These are phyloP conservation scores for Trichosanthes truncata DNA, from an alignment of 306 rosid genomes.

Conservation along the genomic window DNA sequence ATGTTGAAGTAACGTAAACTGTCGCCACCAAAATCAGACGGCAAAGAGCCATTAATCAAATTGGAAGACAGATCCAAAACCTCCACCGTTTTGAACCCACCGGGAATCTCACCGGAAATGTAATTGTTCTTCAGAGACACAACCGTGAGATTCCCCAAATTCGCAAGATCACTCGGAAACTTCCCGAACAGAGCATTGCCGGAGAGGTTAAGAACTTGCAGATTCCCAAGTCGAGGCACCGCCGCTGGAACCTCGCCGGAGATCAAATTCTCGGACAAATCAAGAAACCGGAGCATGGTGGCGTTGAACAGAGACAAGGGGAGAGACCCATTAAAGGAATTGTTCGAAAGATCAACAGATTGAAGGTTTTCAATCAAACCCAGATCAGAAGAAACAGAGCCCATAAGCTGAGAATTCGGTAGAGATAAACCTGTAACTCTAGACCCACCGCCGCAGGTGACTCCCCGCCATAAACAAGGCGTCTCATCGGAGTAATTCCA, in stretches of 20 bases:
- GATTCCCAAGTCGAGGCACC: conserved; percentile 20
- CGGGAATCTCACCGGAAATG: conserved; percentile 45
- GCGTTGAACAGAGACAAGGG: conserved; percentile 43
- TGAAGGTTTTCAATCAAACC: conserved; percentile 55
- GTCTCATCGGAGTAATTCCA: conserved; percentile 51
- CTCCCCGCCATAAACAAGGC: conserved; percentile 87
- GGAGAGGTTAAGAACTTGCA: conserved; percentile 57
- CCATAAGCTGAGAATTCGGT: conserved; percentile 51
- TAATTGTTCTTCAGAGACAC: conserved; percentile 54
- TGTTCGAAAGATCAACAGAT: conserved; percentile 67
- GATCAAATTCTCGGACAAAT: conserved; percentile 48
- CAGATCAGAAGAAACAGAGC: conserved; percentile 61
- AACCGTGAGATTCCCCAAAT: conserved; percentile 31
- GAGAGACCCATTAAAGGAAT: conserved; percentile 74
- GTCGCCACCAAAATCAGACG: conserved; percentile 46
- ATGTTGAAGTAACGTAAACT: conserved; percentile 41
- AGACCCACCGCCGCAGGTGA: conserved; percentile 21
- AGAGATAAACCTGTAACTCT: conserved; percentile 43
- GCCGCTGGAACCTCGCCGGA: conserved; percentile 47
- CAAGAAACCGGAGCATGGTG: conserved; percentile 38
- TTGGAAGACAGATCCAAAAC: conserved; percentile 75
- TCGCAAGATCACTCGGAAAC: conserved; percentile 34
- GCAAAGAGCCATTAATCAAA: conserved; percentile 64
- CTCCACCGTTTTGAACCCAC: conserved; percentile 24
- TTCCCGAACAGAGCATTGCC: conserved; percentile 74